Base-by-base conservation (phyloP, 371 early-diverging fungal genomes). In the Funneliformis caledonium region DNA sequence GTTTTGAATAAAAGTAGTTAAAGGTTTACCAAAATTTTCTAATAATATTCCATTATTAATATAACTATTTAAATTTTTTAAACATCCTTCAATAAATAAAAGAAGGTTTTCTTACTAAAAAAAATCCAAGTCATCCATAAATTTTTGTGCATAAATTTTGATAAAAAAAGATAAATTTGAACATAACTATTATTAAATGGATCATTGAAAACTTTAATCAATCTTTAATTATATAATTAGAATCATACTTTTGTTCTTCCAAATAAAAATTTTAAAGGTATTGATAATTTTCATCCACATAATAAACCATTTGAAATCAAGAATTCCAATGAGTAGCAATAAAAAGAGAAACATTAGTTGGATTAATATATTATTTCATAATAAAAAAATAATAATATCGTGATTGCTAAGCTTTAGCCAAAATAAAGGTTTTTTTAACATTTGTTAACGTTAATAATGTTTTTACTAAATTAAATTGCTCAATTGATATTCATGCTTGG, bases 351-450 rank as follows among this genome's bases (percentile, higher is more conserved):
- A 69, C 22, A 69, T 64, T 64, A 7, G 1, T 62, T 7, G 64
- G 64, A 62, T 62, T 9, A 1, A 2, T n/a, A 62, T 9, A n/a
- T 26, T 26, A 22, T 4, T 22, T 26, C 16, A 0, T 26, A 1
- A 64, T 64, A 64, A 64, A 64, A n/a, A 26, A n/a, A 2, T 7
- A n/a, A 26, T 4, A 4, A n/a, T 64, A 26, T 64, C 2, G 10
- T 26, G 64, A 2, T 6, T 8, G 4, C 0, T 64, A 16, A 10
- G 26, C 64, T 64, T 64, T 64, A 22, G 26, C 22, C 10, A 64
- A 64, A n/a, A 64, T 26, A 64, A 64, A 64, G n/a, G n/a, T n/a
- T 64, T 64, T 10, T 8, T 64, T 64, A 64, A 64, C n/a, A 64
- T 64, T 26, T 64, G 31, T 8, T 2, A 22, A 26, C 31, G 31